Evolutionary conservation across 805 yeast species (phyloP), one percentile per base, ranked within the genome.

Genomic region (Zygoascus bituminiphila): DNA sequence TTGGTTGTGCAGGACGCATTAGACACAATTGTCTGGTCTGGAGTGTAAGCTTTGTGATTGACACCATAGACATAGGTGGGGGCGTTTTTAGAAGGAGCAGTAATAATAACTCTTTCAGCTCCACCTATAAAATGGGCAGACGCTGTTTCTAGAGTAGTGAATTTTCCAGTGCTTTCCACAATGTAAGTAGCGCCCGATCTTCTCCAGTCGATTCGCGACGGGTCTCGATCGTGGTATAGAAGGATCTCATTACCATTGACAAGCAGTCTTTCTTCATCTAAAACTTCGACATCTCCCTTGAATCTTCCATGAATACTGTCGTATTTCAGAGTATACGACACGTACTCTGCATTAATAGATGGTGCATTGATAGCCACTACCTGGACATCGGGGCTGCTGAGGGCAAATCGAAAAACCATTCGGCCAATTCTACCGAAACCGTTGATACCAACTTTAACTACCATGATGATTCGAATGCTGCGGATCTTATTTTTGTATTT

Each of bases 361-460:
- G 96, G 96, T 69, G 88, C 93, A 71, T 87, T 87, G 76, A 87
- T 73, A 57, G 93, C 94, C 56, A 84, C 86, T 55, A 87, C 82
- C 60, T 83, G 77, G 63, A 88, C 81, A 71, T 82, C 88, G 51
- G 72, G 67, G 77, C 85, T 78, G 52, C 68, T 57, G 57, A 86
- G 72, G 54, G 93, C 93, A 65, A 84, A 76, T 76, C 95, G 83
- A 62, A 87, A 73, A 56, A 69, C 95, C 61, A 86, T 78, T 72
- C 95, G 85, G 59, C 95, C 95, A 65, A 86, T 86, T 73, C 95
- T 82, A 65, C 95, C 95, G 81, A 86, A 87, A 61, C 95, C 95
- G 80, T 86, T 86, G 69, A 86, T 87, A 73, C 94, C 95, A 68
- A 86, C 76, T 62, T 76, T 81, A 67, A 78, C 75, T 53, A 61